phyloP scores from a whole-genome alignment of 257 asterid genomes.

The Henckelia pumila region DNA sequence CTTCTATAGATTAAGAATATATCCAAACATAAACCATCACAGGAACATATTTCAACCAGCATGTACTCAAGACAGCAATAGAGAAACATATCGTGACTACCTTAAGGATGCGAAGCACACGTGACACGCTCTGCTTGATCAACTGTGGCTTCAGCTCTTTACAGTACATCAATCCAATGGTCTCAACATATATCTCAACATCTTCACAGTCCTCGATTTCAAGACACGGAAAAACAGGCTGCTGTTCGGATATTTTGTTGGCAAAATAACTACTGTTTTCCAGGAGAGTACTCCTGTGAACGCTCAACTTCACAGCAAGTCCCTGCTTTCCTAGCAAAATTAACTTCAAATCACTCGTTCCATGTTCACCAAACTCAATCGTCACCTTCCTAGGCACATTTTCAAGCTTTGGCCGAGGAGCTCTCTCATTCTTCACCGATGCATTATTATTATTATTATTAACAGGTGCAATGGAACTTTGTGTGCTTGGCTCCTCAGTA shows the following conservation, averaged over 20 bases:
- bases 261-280: conserved; percentile 70
- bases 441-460: conserved; percentile 23
- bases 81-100: conserved; percentile 34
- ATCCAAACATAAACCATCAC: conserved; percentile 10
- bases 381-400: conserved; percentile 66
- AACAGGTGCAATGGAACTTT: conserved; percentile 38
- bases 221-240: conserved; percentile 68
- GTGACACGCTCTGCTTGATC: conserved; percentile 81
- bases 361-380: conserved; percentile 90
- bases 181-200: conserved; percentile 87
- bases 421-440: conserved; percentile 40
- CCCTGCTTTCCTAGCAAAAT: conserved; percentile 80
- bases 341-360: conserved; percentile 79
- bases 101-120: conserved; percentile 83
- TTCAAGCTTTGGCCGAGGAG: conserved; percentile 51
- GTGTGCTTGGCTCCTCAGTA: conserved; percentile 42
- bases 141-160: conserved; percentile 79
- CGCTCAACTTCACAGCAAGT: conserved; percentile 77
- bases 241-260: conserved; percentile 45
- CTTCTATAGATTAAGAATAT: not conserved
- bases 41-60: not conserved
- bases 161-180: conserved; percentile 93
- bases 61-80: not conserved
- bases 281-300: conserved; percentile 59
- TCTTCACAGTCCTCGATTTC: conserved; percentile 90